Base-by-base conservation (phyloP, 2,329 filamentous ascomycete genomes). In the Rhexocercosporidium sp. region DNA sequence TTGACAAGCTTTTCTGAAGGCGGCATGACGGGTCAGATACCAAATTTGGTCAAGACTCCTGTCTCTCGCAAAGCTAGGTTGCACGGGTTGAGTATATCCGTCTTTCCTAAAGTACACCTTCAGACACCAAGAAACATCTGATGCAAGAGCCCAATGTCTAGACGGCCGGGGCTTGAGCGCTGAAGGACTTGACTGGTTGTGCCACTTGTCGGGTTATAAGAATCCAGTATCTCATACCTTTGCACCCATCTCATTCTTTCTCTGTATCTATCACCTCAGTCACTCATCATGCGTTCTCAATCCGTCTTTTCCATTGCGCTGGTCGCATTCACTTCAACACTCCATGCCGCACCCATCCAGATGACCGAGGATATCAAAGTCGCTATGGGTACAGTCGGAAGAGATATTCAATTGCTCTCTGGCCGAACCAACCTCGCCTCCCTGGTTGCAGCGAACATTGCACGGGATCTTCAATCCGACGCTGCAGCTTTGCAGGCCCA, bases 271-370 rank as follows among this genome's bases (percentile, higher is more conserved):
- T 14, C 14, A 16, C 18, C n/a, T 47, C 20, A 16, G 27, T 60
- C 14, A 29, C 6, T 47, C 39, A 34, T 60, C 31, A 69, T 69
- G 68, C 68, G 65, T 64, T 39, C 62, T 46, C 65, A 69, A 65
- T 66, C 68, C 47, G 56, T 65, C 34, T 46, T 70, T 46, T 65
- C 65, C 16, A 57, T 68, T 56, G 65, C 68, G 68, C 68, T 70
- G 65, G 68, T 65, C 68, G 68, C 68, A 64, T 60, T 70, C 39
- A 34, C 63, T 29, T 31, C 68, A 14, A 64, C 68, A 8, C 53
- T 53, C 14, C 27, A 59, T n/a, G 57, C 68, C 5, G 39, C 41
- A 11, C 68, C 68, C 31, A 63, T 63, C 20, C 34, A 54, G 34
- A 46, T 69, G n/a, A 62, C 60, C 12, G 47, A 59, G 14, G 64